Percentiles rank a stretch among this genome's conserved stretches.
phyloP scores from a whole-genome alignment of 495 filamentous ascomycete species.

The Hyaloscypha finlandica region DNA sequence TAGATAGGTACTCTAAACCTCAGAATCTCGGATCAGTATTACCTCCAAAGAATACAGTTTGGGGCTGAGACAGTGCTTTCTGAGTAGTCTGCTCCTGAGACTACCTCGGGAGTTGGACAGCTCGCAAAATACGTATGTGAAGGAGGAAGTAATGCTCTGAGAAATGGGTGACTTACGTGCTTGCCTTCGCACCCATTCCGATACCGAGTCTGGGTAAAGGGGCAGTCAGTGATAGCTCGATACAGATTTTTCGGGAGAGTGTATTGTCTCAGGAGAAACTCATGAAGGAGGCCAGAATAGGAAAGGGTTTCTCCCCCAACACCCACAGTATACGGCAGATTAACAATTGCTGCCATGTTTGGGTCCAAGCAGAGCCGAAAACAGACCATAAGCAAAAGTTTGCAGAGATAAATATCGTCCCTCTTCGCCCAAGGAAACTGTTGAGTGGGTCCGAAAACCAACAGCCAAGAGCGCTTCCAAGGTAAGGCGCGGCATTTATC shows the following conservation, averaged over 20 bases:
- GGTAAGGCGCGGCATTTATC: constrained; percentile 54
- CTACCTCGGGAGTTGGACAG: no score
- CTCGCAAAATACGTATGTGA: no score
- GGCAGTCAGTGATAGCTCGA: no score
- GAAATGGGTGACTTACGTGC: constrained; percentile 29
- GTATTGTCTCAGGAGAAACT: no score
- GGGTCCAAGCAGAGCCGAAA: constrained; percentile 62
- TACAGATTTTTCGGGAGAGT: no score
- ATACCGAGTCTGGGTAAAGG: constrained; percentile 44
- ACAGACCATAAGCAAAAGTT: constrained; percentile 41
- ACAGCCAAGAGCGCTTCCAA: constrained; percentile 50
- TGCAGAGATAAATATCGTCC: constrained; percentile 67
- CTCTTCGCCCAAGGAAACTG: constrained; percentile 63
- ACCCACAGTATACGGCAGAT: constrained; percentile 60
- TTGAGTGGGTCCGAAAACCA: constrained; percentile 78
- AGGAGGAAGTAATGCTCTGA: no score
- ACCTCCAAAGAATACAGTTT: no score
- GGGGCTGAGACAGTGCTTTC: no score
- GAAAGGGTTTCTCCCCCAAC: no score
- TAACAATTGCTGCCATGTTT: constrained; percentile 64
- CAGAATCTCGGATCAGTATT: no score
- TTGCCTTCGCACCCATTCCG: constrained; percentile 68
- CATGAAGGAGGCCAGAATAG: no score
- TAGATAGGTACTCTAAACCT: constrained; percentile 63
- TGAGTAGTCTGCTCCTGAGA: no score